Percentiles rank a stretch among this genome's conserved stretches.
Conservation (phyloP, 2,329 filamentous ascomycete species). For the Xylariaceae sp. region DNA sequence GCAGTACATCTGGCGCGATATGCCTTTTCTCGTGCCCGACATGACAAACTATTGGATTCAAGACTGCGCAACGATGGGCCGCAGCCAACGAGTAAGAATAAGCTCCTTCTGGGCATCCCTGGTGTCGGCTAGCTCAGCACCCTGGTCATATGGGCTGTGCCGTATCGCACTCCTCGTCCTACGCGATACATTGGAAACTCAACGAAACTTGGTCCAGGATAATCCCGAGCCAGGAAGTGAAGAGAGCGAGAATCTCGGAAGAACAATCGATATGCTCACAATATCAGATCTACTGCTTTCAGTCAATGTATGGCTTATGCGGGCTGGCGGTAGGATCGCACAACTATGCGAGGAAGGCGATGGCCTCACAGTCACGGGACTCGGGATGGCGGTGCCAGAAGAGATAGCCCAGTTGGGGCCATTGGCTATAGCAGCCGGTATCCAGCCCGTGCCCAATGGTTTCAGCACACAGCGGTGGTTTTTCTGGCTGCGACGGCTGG, state of each 20-base stretch:
- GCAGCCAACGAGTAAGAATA: constrained; percentile 19
- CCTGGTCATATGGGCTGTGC: constrained; percentile 21
- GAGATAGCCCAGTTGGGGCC: constrained; percentile 15
- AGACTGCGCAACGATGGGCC: constrained; percentile 24
- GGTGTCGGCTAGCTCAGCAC: constrained; percentile 17
- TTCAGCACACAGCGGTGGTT: constrained; percentile 23
- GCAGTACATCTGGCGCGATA: constrained; percentile 21
- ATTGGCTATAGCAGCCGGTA: constrained; percentile 17
- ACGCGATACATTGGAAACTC: constrained; percentile 20
- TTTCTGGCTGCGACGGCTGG: constrained; percentile 23
- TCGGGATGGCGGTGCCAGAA: constrained; percentile 13
- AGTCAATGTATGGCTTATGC: constrained; percentile 19
- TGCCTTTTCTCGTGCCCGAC: constrained; percentile 21
- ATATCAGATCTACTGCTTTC: constrained; percentile 20
- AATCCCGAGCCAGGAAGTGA: constrained; percentile 20
- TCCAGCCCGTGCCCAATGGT: constrained; percentile 13
- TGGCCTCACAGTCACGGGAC: not conserved
- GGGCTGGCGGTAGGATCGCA: constrained; percentile 19
- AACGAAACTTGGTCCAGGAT: constrained; percentile 18
- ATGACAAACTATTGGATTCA: constrained; percentile 22
- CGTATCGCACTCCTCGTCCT: constrained; percentile 21
- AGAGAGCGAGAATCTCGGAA: constrained; percentile 21
- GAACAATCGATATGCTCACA: constrained; percentile 21
- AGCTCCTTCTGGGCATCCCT: constrained; percentile 21
- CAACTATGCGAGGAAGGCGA: constrained; percentile 24